Evolutionary conservation across 148 eudicot species (phyloP).

Genomic region (Rhododendron vialii): DNA sequence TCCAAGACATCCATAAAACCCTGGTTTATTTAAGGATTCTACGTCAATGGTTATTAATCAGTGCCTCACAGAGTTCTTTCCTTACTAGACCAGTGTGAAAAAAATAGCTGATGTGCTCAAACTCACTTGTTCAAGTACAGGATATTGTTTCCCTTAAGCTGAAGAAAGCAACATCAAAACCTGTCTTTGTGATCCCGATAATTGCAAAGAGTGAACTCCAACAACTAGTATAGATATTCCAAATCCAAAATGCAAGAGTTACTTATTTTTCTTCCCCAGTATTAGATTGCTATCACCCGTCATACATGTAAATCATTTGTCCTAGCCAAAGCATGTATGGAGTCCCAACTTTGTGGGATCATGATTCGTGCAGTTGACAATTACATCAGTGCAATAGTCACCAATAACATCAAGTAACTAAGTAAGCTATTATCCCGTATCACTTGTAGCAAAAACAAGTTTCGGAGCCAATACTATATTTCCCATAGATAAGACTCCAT

Average conservation of each 20-base stretch:
- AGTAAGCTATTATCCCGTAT: background rate
- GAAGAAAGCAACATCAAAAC: background rate
- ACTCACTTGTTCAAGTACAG: background rate
- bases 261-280: background rate
- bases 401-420: background rate
- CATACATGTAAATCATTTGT: background rate
- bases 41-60: background rate
- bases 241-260: background rate
- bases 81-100: background rate
- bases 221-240: background rate
- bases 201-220: background rate
- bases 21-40: background rate
- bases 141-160: background rate
- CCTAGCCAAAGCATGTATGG: background rate
- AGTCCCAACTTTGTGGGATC: background rate
- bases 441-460: background rate
- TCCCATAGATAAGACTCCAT: background rate
- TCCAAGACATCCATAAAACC: background rate
- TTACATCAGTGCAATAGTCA: background rate
- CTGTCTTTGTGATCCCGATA: background rate
- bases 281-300: background rate
- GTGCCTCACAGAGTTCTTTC: background rate
- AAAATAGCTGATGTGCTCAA: background rate
- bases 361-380: background rate
- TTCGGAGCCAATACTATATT: background rate